phyloP scores from a whole-genome alignment of 768 basidiomycete species.

The Phlebiopsis flavidoalba region DNA sequence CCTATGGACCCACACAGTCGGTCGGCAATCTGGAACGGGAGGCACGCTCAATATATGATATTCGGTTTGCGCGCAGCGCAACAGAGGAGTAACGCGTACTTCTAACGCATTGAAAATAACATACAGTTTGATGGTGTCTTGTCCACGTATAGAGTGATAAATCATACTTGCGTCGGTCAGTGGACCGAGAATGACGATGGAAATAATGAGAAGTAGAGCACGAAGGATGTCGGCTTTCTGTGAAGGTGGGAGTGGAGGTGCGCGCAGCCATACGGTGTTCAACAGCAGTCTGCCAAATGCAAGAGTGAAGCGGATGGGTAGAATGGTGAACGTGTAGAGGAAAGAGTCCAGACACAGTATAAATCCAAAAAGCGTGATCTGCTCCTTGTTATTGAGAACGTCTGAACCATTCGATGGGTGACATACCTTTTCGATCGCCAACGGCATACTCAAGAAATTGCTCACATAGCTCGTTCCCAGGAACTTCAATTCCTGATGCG shows the following conservation, averaged over 20 bases:
- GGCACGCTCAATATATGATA: neutral
- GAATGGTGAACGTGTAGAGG: slow-evolving; percentile 95
- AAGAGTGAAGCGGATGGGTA: slow-evolving; percentile 81
- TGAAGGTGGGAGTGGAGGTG: slow-evolving; percentile 66
- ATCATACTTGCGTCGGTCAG: slow-evolving; percentile 96
- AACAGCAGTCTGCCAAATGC: slow-evolving; percentile 53
- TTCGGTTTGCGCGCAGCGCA: neutral
- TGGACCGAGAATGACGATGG: slow-evolving; percentile 69
- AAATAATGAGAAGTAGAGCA: slow-evolving; percentile 65
- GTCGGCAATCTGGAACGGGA: slow-evolving; percentile 74
- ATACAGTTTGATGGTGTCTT: slow-evolving; percentile 98
- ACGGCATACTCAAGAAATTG: slow-evolving; percentile 89
- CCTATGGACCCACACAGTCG: slow-evolving; percentile 93
- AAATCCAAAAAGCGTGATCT: slow-evolving; percentile 92
- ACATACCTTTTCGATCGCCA: slow-evolving; percentile 90
- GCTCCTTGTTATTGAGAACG: neutral
- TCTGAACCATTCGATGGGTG: neutral
- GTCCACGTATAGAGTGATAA: slow-evolving; percentile 95
- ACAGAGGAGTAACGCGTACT: slow-evolving; percentile 42
- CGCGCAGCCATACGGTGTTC: slow-evolving; percentile 41
- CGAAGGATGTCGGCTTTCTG: slow-evolving; percentile 94
- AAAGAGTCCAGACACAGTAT: slow-evolving; percentile 95
- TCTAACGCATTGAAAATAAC: slow-evolving; percentile 99
- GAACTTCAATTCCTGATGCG: slow-evolving; percentile 91
- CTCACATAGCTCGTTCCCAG: slow-evolving; percentile 77